These are phyloP conservation scores for Pichia cephalocereana DNA, from an alignment of 805 yeast species.

Conservation along the genomic window DNA sequence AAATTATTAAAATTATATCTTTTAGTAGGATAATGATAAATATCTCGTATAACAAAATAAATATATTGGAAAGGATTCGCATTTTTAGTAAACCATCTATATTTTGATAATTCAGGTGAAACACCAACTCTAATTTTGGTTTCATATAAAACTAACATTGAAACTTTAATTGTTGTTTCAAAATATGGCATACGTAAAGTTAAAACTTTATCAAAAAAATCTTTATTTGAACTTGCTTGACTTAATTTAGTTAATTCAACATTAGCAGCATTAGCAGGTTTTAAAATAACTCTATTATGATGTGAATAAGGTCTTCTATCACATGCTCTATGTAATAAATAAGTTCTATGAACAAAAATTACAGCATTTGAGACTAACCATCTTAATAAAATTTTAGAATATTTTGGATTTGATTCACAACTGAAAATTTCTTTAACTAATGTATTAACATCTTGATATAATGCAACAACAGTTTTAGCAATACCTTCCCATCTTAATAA, in stretches of 20 bases:
- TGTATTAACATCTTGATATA: constrained; percentile 7
- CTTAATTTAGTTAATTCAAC: constrained; percentile 4
- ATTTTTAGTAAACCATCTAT: constrained; percentile 10
- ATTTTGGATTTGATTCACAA: constrained; percentile 7
- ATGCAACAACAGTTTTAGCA: constrained; percentile 5
- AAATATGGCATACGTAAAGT: constrained; percentile 2
- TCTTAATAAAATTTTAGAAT: constrained; percentile 55
- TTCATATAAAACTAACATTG: constrained; percentile 7
- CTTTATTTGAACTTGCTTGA: constrained; percentile 3
- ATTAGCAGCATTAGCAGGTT: constrained; percentile 2
- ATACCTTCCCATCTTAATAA: constrained; percentile 7
- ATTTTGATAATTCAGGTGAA: constrained; percentile 5
- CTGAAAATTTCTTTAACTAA: constrained; percentile 7
- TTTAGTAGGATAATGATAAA: constrained; percentile 8
- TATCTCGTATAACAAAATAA: constrained; percentile 9
- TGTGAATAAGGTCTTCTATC: constrained; percentile 6
- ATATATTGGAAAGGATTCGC: constrained; percentile 11
- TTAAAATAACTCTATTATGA: constrained; percentile 8
- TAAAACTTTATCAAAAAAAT: constrained; percentile 4
- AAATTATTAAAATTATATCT: constrained; percentile 3
- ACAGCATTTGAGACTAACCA: constrained; percentile 83
- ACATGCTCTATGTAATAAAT: constrained; percentile 8
- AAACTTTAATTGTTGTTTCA: constrained; percentile 5
- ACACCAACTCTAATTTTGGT: constrained; percentile 4
- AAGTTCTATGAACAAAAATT: constrained; percentile 40